Base-by-base conservation (phyloP, 1,284 basidiomycete species). In the Peniophora sp. region DNA sequence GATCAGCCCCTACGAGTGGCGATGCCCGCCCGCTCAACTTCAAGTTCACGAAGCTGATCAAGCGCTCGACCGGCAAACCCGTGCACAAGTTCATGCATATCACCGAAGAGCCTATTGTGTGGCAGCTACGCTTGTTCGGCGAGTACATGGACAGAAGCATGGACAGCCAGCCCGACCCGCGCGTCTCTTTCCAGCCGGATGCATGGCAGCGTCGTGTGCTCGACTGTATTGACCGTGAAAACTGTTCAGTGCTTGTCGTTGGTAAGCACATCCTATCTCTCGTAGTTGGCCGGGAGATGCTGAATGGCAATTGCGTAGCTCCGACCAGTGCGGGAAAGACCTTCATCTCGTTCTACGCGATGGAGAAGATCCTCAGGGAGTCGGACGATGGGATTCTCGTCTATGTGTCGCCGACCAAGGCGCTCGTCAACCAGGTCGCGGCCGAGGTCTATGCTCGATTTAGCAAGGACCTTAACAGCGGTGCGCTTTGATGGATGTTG, bases 351-450 rank as follows among this genome's bases (percentile, higher is more conserved):
- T 87, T 74, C 61, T 85, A 86, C 55, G 83, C 84, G 0, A 87
- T 87, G 84, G 84, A 86, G 62, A 75, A 77, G 53, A 67, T 84
- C 12, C 63, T 87, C 3, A 66, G 79, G 50, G 69, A 69, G 27
- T 79, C 79, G 0, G 78, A 86, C 57, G 74, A 84, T 46, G 82
- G 79, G 1, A 71, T 86, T 36, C 60, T 88, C 32, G 77, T 88
- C n/a, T 88, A 87, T 60, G 75, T 87, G 25, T 83, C 85, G 0
- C 84, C 83, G 0, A 85, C 85, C 2, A 87, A 88, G 61, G 84
- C 85, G 0, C 70, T 86, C 1, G 84, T 86, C 49, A 73, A 71
- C 45, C 81, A 84, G 57, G 78, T 85, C 47, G 81, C 83, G 0
- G 81, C 85, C 0, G 85, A 87, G 58, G 72, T 85, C 16, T 84